Base-by-base conservation (phyloP, 208 protist species). In the Leishmania major region DNA sequence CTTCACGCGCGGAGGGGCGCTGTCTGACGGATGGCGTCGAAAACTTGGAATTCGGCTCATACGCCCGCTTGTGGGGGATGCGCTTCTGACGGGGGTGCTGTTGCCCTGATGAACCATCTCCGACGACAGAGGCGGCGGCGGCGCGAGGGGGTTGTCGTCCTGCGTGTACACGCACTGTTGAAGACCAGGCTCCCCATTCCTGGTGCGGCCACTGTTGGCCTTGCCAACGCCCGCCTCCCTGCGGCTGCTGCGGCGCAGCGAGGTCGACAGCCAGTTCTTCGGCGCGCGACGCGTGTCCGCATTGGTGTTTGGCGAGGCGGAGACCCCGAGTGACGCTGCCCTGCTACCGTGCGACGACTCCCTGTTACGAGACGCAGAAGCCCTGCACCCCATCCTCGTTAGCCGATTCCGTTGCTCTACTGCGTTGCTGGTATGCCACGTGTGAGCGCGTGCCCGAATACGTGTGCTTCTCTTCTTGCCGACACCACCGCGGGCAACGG, bases 341-440 rank as follows among this genome's bases (percentile, higher is more conserved):
- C 47, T 22, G 11, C n/a, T 17, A 37, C 72, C 77, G 25, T 51
- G 73, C 35, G 53, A n/a, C 25, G 28, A 28, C 25, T 67, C 77
- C 40, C 62, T 79, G 62, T 53, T 47, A 7, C 82, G 67, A 22
- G 75, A 78, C 5, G 66, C 75, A 37, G 87, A 88, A 1, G 82
- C 40, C 35, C 80, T 80, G 80, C 84, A 91, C 17, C 88, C 85
- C 88, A 89, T 91, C 64, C 10, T 62, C 28, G 40, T 37, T 51
- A 1, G 25, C 22, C 70, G 0, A 19, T 1, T 37, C 15, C 70
- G 17, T 19, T 74, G 55, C 10, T 49, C 13, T 51, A 1, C 25
- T 31, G 17, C 22, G 15, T 19, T n/a, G 22, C 10, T 31, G 17
- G 40, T 28, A 3, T 31, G 25, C 2, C 51, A 19, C 43, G 40